Evolutionary conservation across 2,329 filamentous ascomycete genomes (phyloP), one percentile per base, ranked within the genome.

Genomic region (Bipolaris cookei): DNA sequence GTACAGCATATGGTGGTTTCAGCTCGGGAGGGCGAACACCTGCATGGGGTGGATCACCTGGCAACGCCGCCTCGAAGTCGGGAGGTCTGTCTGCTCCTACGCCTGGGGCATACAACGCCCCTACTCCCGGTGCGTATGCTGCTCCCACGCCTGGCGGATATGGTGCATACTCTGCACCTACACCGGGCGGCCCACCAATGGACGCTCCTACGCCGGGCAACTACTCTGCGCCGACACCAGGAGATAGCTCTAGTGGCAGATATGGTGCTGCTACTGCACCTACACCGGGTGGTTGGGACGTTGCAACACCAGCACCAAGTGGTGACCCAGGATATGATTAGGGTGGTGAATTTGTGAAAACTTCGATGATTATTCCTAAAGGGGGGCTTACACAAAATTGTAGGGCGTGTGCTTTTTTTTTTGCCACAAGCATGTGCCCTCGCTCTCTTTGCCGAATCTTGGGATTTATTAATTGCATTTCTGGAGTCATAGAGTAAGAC

Each of bases 261-360:
- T 75, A 77, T 56, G 77, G 75, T 34, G 71, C 73, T 30, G 71
- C 72, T 38, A 72, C 73, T 30, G 87, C 87, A 20, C 85, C 86
- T 0, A 89, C 87, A n/a, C 87, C 87, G 4, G 81, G 80, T 8
- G 79, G 77, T 13, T 82, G 80, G 56, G 87, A 85, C 1, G 87
- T 87, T 4, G 80, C 79, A 5, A 70, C 67, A 16, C 67, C 67
- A 23, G 67, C 66, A 39, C 64, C 67, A n/a, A 67, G 66, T 34
- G 67, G 66, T 16, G 67, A 70, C 37, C 67, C 64, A 7, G 62
- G 66, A 1, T 69, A 69, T 48, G 64, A 68, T 49, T 69, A 66
- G 63, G 30, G 39, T 42, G 14, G 6, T 25, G 14, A 21, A 10
- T 20, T 28, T 58, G 53, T 60, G 55, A 45, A 23, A 42, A n/a